Evolutionary conservation across 495 filamentous ascomycete species (phyloP).

Genomic region (Chaetomium cochliodes): DNA sequence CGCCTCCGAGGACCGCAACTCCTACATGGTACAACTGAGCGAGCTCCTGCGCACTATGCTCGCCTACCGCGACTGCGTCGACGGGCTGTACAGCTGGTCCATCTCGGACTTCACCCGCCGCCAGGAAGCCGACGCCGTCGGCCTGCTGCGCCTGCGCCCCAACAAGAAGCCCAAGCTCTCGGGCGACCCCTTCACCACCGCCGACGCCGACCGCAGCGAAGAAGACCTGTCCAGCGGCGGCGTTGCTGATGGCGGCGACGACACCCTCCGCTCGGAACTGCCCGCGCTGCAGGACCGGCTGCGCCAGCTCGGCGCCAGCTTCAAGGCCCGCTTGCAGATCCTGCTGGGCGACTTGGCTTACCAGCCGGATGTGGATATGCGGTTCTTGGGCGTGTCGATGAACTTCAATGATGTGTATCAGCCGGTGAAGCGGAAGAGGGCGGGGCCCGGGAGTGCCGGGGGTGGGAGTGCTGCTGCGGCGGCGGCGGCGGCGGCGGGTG

Average conservation of each 20-base stretch:
- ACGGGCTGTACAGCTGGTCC: slow-evolving; percentile 89
- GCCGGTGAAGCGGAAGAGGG: slow-evolving; percentile 59
- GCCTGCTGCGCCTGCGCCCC: neutral
- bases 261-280: slow-evolving; percentile 56
- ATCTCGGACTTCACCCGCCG: slow-evolving; percentile 89
- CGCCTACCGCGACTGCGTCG: slow-evolving; percentile 86
- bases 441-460: neutral
- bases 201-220: neutral
- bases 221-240: neutral
- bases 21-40: slow-evolving; percentile 87
- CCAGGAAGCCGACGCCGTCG: slow-evolving; percentile 71
- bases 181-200: slow-evolving; percentile 26
- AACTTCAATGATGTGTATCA: slow-evolving; percentile 98
- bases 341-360: slow-evolving; percentile 86
- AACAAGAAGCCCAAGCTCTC: slow-evolving; percentile 12
- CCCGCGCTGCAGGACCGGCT: slow-evolving; percentile 71
- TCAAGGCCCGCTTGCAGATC: slow-evolving; percentile 70
- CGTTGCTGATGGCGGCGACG: slow-evolving; percentile 35
- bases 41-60: slow-evolving; percentile 95
- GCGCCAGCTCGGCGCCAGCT: slow-evolving; percentile 65
- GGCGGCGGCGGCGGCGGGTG: slow-evolving; percentile 10
- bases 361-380: slow-evolving; percentile 93
- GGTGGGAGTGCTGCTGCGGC: slow-evolving; percentile 21
- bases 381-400: slow-evolving; percentile 93
- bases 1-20: slow-evolving; percentile 61